Base-by-base conservation (phyloP, 202 grass and related monocot species). In the Zizania palustris region DNA sequence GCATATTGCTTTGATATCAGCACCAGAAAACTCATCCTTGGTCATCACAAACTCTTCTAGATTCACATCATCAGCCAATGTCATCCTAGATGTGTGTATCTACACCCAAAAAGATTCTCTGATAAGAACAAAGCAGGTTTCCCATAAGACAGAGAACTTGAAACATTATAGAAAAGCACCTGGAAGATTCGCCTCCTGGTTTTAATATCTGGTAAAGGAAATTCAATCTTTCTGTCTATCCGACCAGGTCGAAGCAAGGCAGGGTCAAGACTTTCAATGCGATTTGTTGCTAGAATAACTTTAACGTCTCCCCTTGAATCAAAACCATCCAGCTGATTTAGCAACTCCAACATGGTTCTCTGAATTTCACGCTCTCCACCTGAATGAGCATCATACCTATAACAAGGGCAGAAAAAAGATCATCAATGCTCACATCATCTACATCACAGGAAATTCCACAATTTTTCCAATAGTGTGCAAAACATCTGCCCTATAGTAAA, bases 321-420 rank as follows among this genome's bases (percentile, higher is more conserved):
- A 85, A 91, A 97, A 91, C 93, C 93, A 89, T 97, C 88, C n/a
- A 97, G 76, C 74, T 93, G 88, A 85, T 97, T 97, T 45, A 97
- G 80, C 53, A 97, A 85, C 82, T 97, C 90, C 50, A 93, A 83
- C 93, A 97, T 97, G 10, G 93, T 97, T 79, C 93, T 93, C 20
- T 97, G 90, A 84, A 93, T 97, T 77, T 97, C 93, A 45, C 90
- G 90, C 74, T 97, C 90, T 75, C 93, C 93, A 59, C 93, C 93
- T 22, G 93, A 97, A 90, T 97, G 91, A 72, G 93, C 93, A 93
- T 97, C 93, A 81, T 97, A 97, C 77, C 94, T 97, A 87, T 10
- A 75, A 50, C n/a, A 61, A 41, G 33, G 11, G 28, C 28, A 28
- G n/a, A 7, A 84, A 56, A 60, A 68, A 42, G n/a, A 7, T 35